phyloP scores from a whole-genome alignment of 305 asterid genomes.

The Fraxinus nigra region DNA sequence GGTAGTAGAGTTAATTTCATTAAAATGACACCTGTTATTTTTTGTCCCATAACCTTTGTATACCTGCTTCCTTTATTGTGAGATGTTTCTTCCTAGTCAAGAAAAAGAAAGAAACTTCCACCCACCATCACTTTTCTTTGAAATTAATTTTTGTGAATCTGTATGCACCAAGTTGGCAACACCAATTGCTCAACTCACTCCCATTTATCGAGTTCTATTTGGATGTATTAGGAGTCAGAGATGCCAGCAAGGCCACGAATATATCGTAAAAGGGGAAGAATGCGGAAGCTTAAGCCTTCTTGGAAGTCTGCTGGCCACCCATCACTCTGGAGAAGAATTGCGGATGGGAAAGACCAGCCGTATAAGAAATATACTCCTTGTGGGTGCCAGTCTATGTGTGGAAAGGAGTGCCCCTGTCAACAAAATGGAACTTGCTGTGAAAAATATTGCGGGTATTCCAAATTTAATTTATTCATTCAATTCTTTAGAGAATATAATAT shows the following conservation, averaged over 20 bases:
- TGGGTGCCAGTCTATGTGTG: slow-evolving; percentile 75
- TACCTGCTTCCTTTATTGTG: background rate
- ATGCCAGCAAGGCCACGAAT: slow-evolving; percentile 67
- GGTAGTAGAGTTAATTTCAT: background rate
- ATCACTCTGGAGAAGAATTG: slow-evolving; percentile 89
- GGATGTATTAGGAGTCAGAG: slow-evolving; percentile 49
- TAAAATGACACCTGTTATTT: background rate
- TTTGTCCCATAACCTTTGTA: background rate
- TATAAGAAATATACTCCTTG: slow-evolving; percentile 76
- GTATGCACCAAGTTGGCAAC: background rate
- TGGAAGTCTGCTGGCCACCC: slow-evolving; percentile 98
- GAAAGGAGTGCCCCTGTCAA: slow-evolving; percentile 89
- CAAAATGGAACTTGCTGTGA: slow-evolving; percentile 87
- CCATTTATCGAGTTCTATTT: slow-evolving; percentile 9
- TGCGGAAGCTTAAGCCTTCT: slow-evolving; percentile 85
- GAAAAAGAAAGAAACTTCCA: background rate
- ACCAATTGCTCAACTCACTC: background rate
- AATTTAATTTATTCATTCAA: slow-evolving; percentile 7
- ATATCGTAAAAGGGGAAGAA: slow-evolving; percentile 88
- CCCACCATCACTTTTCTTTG: background rate
- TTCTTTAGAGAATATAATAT: background rate
- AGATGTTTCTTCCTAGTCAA: background rate
- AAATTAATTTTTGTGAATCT: background rate
- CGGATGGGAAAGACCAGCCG: slow-evolving; percentile 84
- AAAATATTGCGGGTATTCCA: slow-evolving; percentile 87